Base-by-base conservation (phyloP, 106 monocot species). In the Platanthera zijinensis region DNA sequence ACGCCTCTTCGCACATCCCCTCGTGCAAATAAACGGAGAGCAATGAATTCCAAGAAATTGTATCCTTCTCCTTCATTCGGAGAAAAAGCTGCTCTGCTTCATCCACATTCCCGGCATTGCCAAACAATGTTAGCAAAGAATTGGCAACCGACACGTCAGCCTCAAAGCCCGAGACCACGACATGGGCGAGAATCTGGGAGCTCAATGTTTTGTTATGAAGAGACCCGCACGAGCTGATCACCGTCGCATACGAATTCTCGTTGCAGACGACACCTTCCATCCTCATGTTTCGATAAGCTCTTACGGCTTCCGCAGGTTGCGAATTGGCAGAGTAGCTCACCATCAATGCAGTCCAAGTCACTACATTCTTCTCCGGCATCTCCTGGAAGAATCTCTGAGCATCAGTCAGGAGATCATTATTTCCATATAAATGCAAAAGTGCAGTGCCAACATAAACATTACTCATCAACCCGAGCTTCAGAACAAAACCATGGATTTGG, bases 281-380 rank as follows among this genome's bases (percentile, higher is more conserved):
- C 51, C 87, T 90, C 92, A 96, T 90, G 32, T 74, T 30, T 49
- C 7, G 62, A 83, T 92, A 96, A 30, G 84, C 90, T 64, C 47
- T 75, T 59, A 92, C 0, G 2, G 89, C 82, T 70, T 89, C 92
- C 62, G 78, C 78, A 3, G 85, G 83, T 12, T 52, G 25, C 25
- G 85, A 86, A 69, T 89, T 93, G 45, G 78, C 73, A 0, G 88
- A 87, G 52, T 69, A 85, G 59, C 82, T 73, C 66, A 84, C 83
- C 89, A 96, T 92, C 49, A 96, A 78, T 2, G 96, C 90, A 21
- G 96, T 96, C 92, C 92, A 96, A 30, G 96, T 89, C 5, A 96
- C 96, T 10, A 95, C 92, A 80, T 92, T 95, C 78, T 84, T 82
- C 74, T 89, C 86, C 0, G 80, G 83, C 83, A 95, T 95, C 69